A percentile compares a stretch with the other conserved stretches of the same genome.
phyloP scores from a whole-genome alignment of 2,329 filamentous ascomycete species.

The Trichothecium sympodiale region DNA sequence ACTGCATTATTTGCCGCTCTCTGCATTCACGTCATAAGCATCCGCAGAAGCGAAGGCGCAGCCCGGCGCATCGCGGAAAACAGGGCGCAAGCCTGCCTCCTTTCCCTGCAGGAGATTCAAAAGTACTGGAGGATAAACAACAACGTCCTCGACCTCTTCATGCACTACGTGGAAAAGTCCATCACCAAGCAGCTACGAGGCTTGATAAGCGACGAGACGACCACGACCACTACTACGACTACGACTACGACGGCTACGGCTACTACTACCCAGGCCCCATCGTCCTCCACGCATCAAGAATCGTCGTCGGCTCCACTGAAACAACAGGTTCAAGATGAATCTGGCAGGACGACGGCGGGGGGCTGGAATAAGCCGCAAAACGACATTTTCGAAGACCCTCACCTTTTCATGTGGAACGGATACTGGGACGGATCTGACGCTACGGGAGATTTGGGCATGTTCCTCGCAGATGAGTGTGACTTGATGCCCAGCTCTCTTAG shows the following conservation, averaged over 20 bases:
- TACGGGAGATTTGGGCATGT: slow-evolving; percentile 20
- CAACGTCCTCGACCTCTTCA: slow-evolving; percentile 24
- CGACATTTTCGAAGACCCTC: slow-evolving; percentile 21
- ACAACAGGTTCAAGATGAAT: background rate
- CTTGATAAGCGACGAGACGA: slow-evolving; percentile 6
- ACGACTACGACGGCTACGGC: background rate
- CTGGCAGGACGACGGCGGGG: slow-evolving; percentile 5
- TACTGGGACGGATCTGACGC: slow-evolving; percentile 24
- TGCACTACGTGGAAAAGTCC: slow-evolving; percentile 25
- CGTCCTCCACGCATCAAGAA: too few relatives aligned
- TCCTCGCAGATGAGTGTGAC: slow-evolving; percentile 9
- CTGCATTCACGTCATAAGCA: slow-evolving; percentile 25
- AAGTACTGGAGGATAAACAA: slow-evolving; percentile 30
- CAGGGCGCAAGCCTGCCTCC: slow-evolving; percentile 24
- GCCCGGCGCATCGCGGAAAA: slow-evolving; percentile 23
- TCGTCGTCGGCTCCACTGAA: background rate
- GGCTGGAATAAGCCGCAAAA: slow-evolving; percentile 10
- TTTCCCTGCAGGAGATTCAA: slow-evolving; percentile 25
- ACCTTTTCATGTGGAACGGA: slow-evolving; percentile 21
- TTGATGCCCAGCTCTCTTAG: background rate
- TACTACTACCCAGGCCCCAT: too few relatives aligned
- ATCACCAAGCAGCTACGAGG: slow-evolving; percentile 22
- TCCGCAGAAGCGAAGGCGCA: slow-evolving; percentile 20
- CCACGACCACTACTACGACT: background rate
- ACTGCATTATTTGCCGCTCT: slow-evolving; percentile 25